Evolutionary conservation across 805 yeast genomes (phyloP).

Genomic region (Metschnikowia kunwiensis): DNA sequence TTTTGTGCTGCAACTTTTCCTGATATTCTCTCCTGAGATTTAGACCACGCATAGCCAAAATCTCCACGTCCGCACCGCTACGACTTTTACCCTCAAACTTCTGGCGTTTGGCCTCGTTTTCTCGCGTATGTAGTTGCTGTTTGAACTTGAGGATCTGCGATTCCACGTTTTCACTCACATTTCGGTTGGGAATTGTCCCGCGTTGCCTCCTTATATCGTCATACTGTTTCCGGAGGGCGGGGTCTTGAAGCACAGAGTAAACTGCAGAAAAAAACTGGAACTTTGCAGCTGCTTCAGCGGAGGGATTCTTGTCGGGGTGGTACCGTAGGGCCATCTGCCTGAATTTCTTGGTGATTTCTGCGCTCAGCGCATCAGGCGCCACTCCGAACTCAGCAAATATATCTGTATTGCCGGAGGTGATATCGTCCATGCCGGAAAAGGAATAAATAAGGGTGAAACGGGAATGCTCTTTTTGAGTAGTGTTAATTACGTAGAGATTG

Average conservation of each 20-base stretch:
- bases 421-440: conserved; percentile 11
- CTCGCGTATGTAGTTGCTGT: conserved; percentile 28
- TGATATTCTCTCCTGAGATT: conserved; percentile 11
- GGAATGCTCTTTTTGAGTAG: too few relatives aligned
- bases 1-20: conserved; percentile 3
- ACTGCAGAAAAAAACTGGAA: conserved; percentile 31
- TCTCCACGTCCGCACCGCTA: conserved; percentile 25
- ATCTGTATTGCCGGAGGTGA: conserved; percentile 23
- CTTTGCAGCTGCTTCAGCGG: conserved; percentile 24
- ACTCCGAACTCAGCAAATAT: conserved; percentile 45
- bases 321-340: conserved; percentile 33
- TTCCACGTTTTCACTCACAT: conserved; percentile 18
- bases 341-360: conserved; percentile 29
- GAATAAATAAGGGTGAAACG: too few relatives aligned
- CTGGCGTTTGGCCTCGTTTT: conserved; percentile 6
- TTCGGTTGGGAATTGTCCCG: neutral
- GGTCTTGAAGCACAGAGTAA: conserved; percentile 31
- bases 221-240: conserved; percentile 26
- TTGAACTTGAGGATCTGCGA: conserved; percentile 23
- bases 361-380: conserved; percentile 25
- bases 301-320: conserved; percentile 42
- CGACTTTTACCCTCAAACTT: conserved; percentile 15
- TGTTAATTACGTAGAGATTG: too few relatives aligned
- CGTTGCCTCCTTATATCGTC: conserved; percentile 25
- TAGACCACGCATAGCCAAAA: conserved; percentile 26